Percentiles rank a stretch among this genome's conserved stretches.
Conservation (phyloP, 2,329 filamentous ascomycete genomes). For the Scedosporium minutisporum region DNA sequence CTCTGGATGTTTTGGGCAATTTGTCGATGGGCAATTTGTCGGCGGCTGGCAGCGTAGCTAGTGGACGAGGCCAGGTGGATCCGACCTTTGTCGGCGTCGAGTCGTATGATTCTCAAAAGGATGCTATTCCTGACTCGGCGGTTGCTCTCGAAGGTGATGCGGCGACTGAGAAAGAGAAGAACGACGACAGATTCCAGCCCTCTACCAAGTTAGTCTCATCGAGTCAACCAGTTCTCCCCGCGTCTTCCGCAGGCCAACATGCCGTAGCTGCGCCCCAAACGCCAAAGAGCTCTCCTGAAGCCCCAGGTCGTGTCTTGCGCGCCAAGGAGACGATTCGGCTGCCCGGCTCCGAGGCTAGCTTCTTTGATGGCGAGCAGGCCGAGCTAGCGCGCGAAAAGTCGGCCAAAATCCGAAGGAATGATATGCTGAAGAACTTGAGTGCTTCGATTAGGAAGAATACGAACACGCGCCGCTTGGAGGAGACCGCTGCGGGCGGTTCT, state of each 20-base stretch:
- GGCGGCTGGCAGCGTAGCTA: neutral
- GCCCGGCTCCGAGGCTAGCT: neutral
- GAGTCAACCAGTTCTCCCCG: neutral
- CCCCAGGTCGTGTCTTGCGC: neutral
- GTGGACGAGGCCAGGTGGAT: neutral
- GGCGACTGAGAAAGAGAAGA: neutral
- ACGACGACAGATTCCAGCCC: neutral
- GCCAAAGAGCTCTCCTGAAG: neutral
- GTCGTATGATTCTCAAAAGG: neutral
- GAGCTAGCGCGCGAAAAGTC: neutral
- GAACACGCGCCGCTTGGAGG: too few species aligned
- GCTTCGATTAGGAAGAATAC: neutral
- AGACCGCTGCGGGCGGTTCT: too few species aligned
- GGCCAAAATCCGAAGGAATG: neutral
- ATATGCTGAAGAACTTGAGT: neutral
- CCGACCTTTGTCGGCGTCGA: neutral
- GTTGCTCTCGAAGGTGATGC: neutral
- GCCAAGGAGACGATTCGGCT: neutral
- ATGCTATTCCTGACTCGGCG: neutral
- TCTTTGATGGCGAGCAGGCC: slow-evolving; percentile 1
- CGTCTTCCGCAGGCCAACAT: neutral
- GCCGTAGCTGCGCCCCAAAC: neutral
- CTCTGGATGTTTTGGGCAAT: neutral
- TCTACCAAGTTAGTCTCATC: neutral
- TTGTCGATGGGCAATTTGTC: neutral